Evolutionary conservation across 495 filamentous ascomycete species (phyloP).

Genomic region (Lasiosphaeris hirsuta): DNA sequence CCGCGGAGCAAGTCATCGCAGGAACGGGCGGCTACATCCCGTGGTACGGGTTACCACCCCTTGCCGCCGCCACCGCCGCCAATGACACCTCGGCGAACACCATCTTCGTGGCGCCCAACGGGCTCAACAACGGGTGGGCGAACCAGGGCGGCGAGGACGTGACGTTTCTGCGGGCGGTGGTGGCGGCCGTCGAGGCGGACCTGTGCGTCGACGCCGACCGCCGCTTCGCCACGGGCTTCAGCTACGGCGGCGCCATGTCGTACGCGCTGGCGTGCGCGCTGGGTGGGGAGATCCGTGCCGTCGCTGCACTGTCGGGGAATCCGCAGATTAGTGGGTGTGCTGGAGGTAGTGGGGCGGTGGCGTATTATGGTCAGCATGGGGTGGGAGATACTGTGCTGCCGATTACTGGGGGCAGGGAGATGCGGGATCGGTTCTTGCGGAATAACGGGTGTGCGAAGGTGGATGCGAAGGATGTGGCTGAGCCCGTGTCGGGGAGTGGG

Average conservation of each 20-base stretch:
- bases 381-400: slow-evolving; percentile 29
- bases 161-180: slow-evolving; percentile 32
- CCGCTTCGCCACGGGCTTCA: slow-evolving; percentile 43
- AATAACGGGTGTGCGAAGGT: slow-evolving; percentile 33
- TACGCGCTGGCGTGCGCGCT: slow-evolving; percentile 41
- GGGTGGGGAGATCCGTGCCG: slow-evolving; percentile 37
- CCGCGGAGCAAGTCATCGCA: slow-evolving; percentile 29
- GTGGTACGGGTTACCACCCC: slow-evolving; percentile 38
- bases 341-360: slow-evolving; percentile 35
- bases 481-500: slow-evolving; percentile 19
- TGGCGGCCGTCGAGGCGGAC: slow-evolving; percentile 31
- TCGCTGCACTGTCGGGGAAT: slow-evolving; percentile 35
- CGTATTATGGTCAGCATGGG: slow-evolving; percentile 40
- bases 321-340: slow-evolving; percentile 30
- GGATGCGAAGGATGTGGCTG: slow-evolving; percentile 18
- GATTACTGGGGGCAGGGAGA: slow-evolving; percentile 24
- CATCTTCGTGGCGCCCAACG: slow-evolving; percentile 37
- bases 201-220: slow-evolving; percentile 40
- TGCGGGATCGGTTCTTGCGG: slow-evolving; percentile 33
- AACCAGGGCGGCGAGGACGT: slow-evolving; percentile 42
- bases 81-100: slow-evolving; percentile 25
- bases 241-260: slow-evolving; percentile 45
- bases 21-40: slow-evolving; percentile 23
- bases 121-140: slow-evolving; percentile 40
- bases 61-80: slow-evolving; percentile 32